These are phyloP conservation scores for Gamsiella multidivaricata DNA, from an alignment of 192 early-diverging fungal genomes.

Conservation along the genomic window DNA sequence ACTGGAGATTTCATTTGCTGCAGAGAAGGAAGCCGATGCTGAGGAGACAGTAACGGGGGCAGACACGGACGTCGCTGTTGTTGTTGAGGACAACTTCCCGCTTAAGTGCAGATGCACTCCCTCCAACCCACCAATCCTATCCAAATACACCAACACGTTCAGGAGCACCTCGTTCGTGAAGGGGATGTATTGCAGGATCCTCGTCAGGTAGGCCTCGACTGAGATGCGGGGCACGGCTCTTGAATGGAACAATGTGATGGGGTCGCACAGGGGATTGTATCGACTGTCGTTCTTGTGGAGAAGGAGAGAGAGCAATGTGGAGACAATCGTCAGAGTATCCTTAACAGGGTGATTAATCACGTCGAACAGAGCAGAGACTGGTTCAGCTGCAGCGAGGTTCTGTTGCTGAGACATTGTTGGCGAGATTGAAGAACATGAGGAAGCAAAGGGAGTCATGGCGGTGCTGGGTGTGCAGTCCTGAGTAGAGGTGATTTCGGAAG, in stretches of 20 bases:
- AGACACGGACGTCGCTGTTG: neutral
- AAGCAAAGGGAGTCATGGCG: neutral
- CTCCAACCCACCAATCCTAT: conserved; percentile 65
- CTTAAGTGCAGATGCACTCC: conserved; percentile 31
- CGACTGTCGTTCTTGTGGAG: conserved; percentile 57
- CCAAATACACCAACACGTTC: conserved; percentile 76
- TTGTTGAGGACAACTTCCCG: neutral
- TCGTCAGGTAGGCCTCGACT: conserved; percentile 70
- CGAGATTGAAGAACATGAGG: neutral
- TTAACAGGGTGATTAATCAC: conserved; percentile 58
- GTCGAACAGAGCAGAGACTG: conserved; percentile 41
- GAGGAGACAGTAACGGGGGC: neutral
- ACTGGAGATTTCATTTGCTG: neutral
- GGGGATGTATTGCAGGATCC: conserved; percentile 76
- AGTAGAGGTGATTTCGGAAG: neutral
- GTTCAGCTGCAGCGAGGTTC: too few relatives aligned
- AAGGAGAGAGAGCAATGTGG: conserved; percentile 56
- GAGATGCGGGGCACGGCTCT: conserved; percentile 73
- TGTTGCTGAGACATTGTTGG: neutral
- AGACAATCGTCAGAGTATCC: conserved; percentile 60
- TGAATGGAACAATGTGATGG: conserved; percentile 76
- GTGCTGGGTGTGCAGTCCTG: neutral
- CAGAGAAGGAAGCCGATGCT: too few relatives aligned
- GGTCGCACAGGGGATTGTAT: conserved; percentile 26
- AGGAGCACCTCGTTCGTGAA: conserved; percentile 75